These are phyloP conservation scores for Colletotrichum sp. DNA, from an alignment of 2,329 filamentous ascomycete genomes.

Conservation along the genomic window DNA sequence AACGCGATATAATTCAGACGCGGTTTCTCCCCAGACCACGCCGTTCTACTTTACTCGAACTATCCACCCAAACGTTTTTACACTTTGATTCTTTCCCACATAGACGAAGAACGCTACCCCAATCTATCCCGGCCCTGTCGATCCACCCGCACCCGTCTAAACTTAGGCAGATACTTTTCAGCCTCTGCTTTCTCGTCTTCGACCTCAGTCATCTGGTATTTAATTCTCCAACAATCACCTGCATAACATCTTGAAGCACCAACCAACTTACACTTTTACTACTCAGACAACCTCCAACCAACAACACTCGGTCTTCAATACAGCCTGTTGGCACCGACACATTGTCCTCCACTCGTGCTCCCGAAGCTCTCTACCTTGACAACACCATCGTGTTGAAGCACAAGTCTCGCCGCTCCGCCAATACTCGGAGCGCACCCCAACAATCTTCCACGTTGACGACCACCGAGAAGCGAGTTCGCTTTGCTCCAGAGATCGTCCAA, in stretches of 20 bases:
- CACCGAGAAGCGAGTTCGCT: neutral
- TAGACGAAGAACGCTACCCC: neutral
- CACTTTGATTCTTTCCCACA: slow-evolving; percentile 5
- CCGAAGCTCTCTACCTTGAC: slow-evolving; percentile 10
- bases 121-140: neutral
- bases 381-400: slow-evolving; percentile 13
- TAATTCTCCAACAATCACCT: neutral
- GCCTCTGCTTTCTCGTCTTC: neutral
- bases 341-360: slow-evolving; percentile 3
- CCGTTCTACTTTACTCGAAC: neutral
- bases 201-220: neutral
- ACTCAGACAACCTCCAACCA: neutral
- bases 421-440: neutral
- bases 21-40: neutral
- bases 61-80: slow-evolving; percentile 14
- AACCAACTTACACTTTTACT: slow-evolving; percentile 5
- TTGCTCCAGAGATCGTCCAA: slow-evolving; percentile 11
- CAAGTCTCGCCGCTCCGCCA: neutral
- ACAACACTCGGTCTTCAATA: neutral
- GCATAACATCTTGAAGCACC: neutral
- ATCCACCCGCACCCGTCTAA: neutral
- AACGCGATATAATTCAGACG: slow-evolving; percentile 15
- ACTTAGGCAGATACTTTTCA: slow-evolving; percentile 11
- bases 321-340: neutral
- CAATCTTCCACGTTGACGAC: neutral